Conservation (phyloP, 495 filamentous ascomycete species). For the Daldinia loculata region DNA sequence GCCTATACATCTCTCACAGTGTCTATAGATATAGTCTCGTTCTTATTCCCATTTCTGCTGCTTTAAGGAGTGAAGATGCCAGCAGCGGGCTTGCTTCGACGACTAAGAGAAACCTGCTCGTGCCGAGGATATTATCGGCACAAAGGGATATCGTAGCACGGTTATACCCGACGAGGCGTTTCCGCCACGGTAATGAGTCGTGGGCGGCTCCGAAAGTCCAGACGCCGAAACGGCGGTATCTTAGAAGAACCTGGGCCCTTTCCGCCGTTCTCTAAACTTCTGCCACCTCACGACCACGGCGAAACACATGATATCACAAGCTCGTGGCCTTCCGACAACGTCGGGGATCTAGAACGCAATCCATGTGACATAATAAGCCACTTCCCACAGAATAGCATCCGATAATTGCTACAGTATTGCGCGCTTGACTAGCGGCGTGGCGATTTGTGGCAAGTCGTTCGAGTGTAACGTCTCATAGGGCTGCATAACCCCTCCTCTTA, state of each 20-base stretch:
- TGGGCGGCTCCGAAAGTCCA: slow-evolving; percentile 7
- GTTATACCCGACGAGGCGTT: slow-evolving; percentile 7
- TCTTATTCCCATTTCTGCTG: background rate
- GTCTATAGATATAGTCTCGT: background rate
- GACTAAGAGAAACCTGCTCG: slow-evolving; percentile 8
- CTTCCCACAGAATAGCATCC: background rate
- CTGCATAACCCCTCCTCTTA: slow-evolving; percentile 20
- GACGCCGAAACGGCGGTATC: slow-evolving; percentile 11
- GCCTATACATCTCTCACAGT: slow-evolving; percentile 15
- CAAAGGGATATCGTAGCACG: slow-evolving; percentile 5
- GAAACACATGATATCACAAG: slow-evolving; percentile 29
- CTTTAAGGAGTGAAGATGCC: background rate
- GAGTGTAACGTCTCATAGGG: slow-evolving; percentile 40
- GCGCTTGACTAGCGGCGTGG: background rate
- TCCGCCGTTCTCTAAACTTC: slow-evolving; percentile 11
- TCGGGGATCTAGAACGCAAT: slow-evolving; percentile 2
- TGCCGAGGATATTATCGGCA: slow-evolving; percentile 7
- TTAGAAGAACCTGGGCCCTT: slow-evolving; percentile 1
- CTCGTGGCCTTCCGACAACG: slow-evolving; percentile 2
- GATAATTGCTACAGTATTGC: slow-evolving; percentile 2
- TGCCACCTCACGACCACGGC: slow-evolving; percentile 8
- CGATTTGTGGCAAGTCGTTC: slow-evolving; percentile 11
- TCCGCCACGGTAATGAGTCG: slow-evolving; percentile 13
- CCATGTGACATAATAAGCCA: background rate
- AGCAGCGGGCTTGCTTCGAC: background rate